These are phyloP conservation scores for Fusarium sp. DNA, from an alignment of 2,329 filamentous ascomycete genomes.

Conservation along the genomic window DNA sequence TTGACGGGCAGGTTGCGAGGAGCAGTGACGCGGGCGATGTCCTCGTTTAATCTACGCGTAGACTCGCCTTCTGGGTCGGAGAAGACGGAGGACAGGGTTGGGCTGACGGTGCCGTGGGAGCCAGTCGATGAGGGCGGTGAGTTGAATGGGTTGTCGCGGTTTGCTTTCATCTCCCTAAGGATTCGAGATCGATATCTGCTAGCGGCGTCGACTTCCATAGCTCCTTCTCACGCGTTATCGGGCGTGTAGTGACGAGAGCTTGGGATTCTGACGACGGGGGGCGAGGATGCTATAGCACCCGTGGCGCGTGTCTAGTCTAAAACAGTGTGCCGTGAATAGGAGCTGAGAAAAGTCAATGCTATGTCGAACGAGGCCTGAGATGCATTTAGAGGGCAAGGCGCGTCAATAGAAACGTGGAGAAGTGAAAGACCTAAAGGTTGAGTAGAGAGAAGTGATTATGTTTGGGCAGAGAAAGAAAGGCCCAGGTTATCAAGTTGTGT, in stretches of 20 bases:
- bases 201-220: conserved; percentile 57
- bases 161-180: conserved; percentile 63
- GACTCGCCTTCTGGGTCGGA: conserved; percentile 65
- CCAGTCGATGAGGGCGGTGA: conserved; percentile 68
- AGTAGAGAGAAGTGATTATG: conserved; percentile 27
- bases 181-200: conserved; percentile 60
- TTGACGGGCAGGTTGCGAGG: conserved; percentile 55
- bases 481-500: conserved; percentile 38
- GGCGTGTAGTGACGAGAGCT: conserved; percentile 36
- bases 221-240: conserved; percentile 43
- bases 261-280: conserved; percentile 33
- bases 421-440: conserved; percentile 19
- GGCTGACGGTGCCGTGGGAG: conserved; percentile 66
- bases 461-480: conserved; percentile 30
- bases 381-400: conserved; percentile 28
- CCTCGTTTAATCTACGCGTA: conserved; percentile 62
- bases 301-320: conserved; percentile 38
- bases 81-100: conserved; percentile 64
- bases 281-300: conserved; percentile 38
- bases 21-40: conserved; percentile 58
- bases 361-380: conserved; percentile 18
- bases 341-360: conserved; percentile 36
- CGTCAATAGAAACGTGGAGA: conserved; percentile 28
- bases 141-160: conserved; percentile 67
- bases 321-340: conserved; percentile 22